Conservation (phyloP, 2,329 filamentous ascomycete genomes). For the Coniochaeta ligniaria region DNA sequence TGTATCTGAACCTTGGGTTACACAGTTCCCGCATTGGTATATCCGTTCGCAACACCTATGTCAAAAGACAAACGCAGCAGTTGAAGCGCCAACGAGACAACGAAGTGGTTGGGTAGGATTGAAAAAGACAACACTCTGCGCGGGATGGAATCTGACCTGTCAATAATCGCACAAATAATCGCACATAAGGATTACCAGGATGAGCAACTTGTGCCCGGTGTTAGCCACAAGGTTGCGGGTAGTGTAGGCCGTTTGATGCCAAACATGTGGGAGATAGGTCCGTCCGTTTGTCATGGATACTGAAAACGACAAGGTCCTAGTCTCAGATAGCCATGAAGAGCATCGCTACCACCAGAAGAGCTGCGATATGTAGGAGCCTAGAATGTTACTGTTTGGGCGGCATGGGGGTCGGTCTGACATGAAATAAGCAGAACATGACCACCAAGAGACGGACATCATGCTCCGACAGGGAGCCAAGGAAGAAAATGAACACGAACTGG, state of each 20-base stretch:
- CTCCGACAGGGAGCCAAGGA: too few species aligned
- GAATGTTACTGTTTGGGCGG: background rate
- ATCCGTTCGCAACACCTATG: background rate
- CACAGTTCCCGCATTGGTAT: background rate
- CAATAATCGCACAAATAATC: background rate
- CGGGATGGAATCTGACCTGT: background rate
- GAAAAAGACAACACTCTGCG: background rate
- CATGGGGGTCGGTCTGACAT: background rate
- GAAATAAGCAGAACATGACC: background rate
- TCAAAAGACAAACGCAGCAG: background rate
- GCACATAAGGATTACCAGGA: background rate
- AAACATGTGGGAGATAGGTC: background rate
- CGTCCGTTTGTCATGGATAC: background rate
- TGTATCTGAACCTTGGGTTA: background rate
- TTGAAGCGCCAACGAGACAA: background rate
- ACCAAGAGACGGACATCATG: background rate
- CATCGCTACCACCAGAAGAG: too few species aligned
- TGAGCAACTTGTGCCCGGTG: background rate
- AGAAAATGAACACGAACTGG: too few species aligned
- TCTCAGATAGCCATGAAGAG: background rate
- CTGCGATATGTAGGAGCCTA: background rate
- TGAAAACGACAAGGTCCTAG: background rate
- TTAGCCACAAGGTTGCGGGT: too few species aligned
- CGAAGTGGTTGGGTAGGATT: background rate
- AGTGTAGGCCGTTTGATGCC: background rate